A percentile compares a stretch with the other conserved stretches of the same genome.
Evolutionary conservation across 129 eudicot species (phyloP).

Genomic region (Pulicaria dysenterica): DNA sequence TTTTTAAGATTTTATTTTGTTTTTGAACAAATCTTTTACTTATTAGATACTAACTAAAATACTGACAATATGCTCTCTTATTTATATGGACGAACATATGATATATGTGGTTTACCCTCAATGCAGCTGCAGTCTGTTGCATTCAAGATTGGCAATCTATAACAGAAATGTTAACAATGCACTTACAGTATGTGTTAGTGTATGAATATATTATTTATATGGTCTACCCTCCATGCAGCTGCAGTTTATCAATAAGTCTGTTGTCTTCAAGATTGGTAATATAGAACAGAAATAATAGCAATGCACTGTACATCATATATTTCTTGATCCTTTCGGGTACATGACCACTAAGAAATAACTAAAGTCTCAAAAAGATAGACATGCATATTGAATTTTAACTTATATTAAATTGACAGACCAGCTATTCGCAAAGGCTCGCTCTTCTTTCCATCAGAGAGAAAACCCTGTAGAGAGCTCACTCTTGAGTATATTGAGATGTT

Average conservation of each 20-base stretch:
- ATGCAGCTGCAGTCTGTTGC: conserved; percentile 23
- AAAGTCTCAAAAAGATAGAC: neutral
- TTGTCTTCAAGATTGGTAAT: neutral
- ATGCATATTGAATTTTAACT: conserved; percentile 11
- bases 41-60: conserved; percentile 9
- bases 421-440: conserved; percentile 85
- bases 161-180: too few species aligned
- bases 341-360: conserved; percentile 1
- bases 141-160: too few species aligned
- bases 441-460: conserved; percentile 92
- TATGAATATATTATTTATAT: too few species aligned
- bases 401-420: conserved; percentile 53
- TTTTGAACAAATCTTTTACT: neutral
- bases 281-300: conserved; percentile 24
- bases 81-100: neutral
- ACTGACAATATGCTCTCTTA: neutral
- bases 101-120: neutral
- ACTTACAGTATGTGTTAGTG: too few species aligned
- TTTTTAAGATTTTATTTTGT: neutral
- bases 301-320: neutral
- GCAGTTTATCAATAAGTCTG: neutral
- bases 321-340: conserved; percentile 7
- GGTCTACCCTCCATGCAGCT: too few species aligned
- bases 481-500: conserved; percentile 89
- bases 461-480: conserved; percentile 90